Evolutionary conservation across 2,329 filamentous ascomycete species (phyloP).

Genomic region (Neonectria punicea): DNA sequence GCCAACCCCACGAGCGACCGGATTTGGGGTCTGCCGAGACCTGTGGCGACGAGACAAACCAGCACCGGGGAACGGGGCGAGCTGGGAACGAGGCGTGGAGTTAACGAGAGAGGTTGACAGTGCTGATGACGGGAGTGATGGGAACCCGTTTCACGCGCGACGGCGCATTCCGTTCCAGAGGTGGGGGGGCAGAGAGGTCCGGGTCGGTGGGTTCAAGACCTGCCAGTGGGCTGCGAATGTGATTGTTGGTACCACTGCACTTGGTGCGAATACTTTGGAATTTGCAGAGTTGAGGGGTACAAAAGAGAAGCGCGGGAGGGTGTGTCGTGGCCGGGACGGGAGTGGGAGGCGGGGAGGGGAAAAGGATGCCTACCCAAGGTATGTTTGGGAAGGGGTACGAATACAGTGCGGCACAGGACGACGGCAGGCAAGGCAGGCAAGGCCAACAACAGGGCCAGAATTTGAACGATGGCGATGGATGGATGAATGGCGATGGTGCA

Average conservation of each 20-base stretch:
- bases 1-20: conserved; percentile 33
- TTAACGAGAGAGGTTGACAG: conserved; percentile 9
- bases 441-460: neutral
- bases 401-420: neutral
- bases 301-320: neutral
- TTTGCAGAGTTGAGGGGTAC: conserved; percentile 5
- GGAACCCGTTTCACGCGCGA: conserved; percentile 17
- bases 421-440: neutral
- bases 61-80: conserved; percentile 18
- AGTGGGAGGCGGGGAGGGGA: neutral
- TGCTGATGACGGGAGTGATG: neutral
- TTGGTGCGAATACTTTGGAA: conserved; percentile 1
- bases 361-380: neutral
- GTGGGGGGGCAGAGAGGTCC: neutral
- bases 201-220: conserved; percentile 13
- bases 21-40: conserved; percentile 36
- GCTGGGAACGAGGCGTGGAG: conserved; percentile 9
- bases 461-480: neutral
- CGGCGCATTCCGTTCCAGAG: conserved; percentile 9
- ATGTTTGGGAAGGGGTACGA: neutral
- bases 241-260: neutral
- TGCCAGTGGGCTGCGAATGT: neutral
- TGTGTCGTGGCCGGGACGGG: neutral
- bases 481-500: neutral
- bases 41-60: conserved; percentile 32